Percentiles rank a stretch among this genome's conserved stretches.
phyloP scores from a whole-genome alignment of 768 basidiomycete genomes.

The Chiua virens region DNA sequence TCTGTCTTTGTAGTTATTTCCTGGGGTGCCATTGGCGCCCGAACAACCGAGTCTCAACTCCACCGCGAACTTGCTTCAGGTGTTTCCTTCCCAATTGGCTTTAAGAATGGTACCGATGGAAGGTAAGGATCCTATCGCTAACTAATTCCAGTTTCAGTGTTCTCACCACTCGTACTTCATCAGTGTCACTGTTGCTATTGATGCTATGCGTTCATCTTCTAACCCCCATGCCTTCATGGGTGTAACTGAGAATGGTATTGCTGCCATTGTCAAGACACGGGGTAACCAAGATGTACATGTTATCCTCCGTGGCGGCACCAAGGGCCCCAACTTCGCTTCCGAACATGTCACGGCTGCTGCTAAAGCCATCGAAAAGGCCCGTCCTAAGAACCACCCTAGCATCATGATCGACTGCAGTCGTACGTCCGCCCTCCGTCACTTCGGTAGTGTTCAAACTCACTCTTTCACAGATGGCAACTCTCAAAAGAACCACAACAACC shows the following conservation, averaged over 20 bases:
- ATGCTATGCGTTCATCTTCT: constrained; percentile 91
- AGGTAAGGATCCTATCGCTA: constrained; percentile 39
- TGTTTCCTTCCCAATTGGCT: constrained; percentile 96
- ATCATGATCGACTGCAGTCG: constrained; percentile 90
- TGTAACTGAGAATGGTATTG: constrained; percentile 82
- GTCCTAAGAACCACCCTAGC: constrained; percentile 51
- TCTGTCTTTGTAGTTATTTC: constrained; percentile 53
- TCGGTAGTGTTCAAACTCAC: background rate
- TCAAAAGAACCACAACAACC: constrained; percentile 91
- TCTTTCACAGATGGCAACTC: constrained; percentile 84
- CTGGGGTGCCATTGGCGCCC: constrained; percentile 96
- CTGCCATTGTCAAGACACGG: constrained; percentile 91
- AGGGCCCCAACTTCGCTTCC: constrained; percentile 84
- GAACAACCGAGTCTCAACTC: constrained; percentile 96
- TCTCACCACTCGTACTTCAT: background rate
- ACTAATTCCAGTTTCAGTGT: background rate
- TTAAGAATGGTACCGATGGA: constrained; percentile 99
- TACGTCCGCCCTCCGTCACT: constrained; percentile 35
- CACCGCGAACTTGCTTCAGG: constrained; percentile 96
- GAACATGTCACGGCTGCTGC: constrained; percentile 70
- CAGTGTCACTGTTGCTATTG: constrained; percentile 85
- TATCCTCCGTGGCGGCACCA: constrained; percentile 90
- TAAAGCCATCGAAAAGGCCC: constrained; percentile 63
- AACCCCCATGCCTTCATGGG: constrained; percentile 98
- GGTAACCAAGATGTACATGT: constrained; percentile 90